phyloP scores from a whole-genome alignment of 495 filamentous ascomycete genomes.

The Poronia punctata region DNA sequence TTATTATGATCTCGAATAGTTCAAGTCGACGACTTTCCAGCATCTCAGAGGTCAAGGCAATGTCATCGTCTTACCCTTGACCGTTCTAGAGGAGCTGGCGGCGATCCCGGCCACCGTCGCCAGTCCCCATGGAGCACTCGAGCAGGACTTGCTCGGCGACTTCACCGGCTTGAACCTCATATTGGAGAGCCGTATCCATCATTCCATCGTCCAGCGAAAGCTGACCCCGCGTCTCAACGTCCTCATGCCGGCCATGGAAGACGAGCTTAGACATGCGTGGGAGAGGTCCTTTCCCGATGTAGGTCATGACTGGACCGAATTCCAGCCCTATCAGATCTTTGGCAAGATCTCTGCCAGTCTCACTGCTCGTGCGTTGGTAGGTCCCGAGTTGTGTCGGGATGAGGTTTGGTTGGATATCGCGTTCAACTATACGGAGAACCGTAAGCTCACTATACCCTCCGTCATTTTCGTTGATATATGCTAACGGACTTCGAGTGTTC shows the following conservation, averaged over 20 bases:
- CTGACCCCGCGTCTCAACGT: constrained; percentile 4
- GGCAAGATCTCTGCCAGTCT: not conserved
- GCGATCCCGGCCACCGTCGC: not conserved
- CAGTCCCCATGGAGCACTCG: not conserved
- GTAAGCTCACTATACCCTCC: no score
- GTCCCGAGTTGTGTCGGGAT: not conserved
- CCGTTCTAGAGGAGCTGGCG: constrained; percentile 5
- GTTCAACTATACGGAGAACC: constrained; percentile 6
- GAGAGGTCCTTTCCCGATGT: not conserved
- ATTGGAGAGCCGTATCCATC: constrained; percentile 7
- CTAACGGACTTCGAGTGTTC: constrained; percentile 1
- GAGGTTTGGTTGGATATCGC: constrained; percentile 1
- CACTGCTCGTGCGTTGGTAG: not conserved
- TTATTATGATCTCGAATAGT: no score
- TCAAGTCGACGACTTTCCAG: not conserved
- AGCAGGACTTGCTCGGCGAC: constrained; percentile 4
- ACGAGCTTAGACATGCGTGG: not conserved
- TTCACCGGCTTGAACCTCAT: constrained; percentile 6
- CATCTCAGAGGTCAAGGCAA: not conserved
- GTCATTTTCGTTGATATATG: no score
- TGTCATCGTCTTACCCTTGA: constrained; percentile 1
- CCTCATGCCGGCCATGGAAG: constrained; percentile 1
- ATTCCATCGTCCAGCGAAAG: constrained; percentile 8
- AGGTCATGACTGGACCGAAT: not conserved
- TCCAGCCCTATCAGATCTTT: constrained; percentile 5